Percentiles rank a stretch among this genome's conserved stretches.
phyloP scores from a whole-genome alignment of 345 rosid species.

The Populus euphratica region DNA sequence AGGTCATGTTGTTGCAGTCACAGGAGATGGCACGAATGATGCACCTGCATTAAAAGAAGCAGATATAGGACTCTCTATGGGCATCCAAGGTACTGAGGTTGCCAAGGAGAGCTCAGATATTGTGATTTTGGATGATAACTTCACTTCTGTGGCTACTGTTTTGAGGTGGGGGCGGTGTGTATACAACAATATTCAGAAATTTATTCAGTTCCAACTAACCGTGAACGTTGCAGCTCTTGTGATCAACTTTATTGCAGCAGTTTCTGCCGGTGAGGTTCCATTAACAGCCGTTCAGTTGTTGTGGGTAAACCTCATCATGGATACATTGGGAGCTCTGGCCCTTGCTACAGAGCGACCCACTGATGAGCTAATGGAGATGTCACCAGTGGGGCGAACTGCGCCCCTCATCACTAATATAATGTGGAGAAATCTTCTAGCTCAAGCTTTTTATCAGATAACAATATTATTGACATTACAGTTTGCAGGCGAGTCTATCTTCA shows the following conservation, averaged over 20 bases:
- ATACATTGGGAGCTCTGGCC: slow-evolving; percentile 29
- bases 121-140: slow-evolving; percentile 31
- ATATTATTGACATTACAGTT: slow-evolving; percentile 20
- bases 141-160: slow-evolving; percentile 25
- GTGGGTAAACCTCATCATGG: slow-evolving; percentile 34
- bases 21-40: slow-evolving; percentile 32
- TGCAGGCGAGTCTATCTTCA: slow-evolving; percentile 20
- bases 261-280: slow-evolving; percentile 29
- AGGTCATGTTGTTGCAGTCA: slow-evolving; percentile 31
- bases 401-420: slow-evolving; percentile 29
- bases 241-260: slow-evolving; percentile 28
- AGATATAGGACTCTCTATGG: slow-evolving; percentile 32
- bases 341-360: slow-evolving; percentile 29
- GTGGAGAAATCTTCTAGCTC: slow-evolving; percentile 33
- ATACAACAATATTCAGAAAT: slow-evolving; percentile 28
- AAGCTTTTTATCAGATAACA: slow-evolving; percentile 22
- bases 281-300: slow-evolving; percentile 26
- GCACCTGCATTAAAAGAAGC: slow-evolving; percentile 32
- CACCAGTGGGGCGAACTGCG: slow-evolving; percentile 21
- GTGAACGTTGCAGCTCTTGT: slow-evolving; percentile 33
- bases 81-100: slow-evolving; percentile 33
- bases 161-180: slow-evolving; percentile 30
- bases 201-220: slow-evolving; percentile 28
- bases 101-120: slow-evolving; percentile 30
- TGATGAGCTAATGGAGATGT: slow-evolving; percentile 20